Evolutionary conservation across 371 early-diverging fungal genomes (phyloP).

Genomic region (Lichtheimia ornata): DNA sequence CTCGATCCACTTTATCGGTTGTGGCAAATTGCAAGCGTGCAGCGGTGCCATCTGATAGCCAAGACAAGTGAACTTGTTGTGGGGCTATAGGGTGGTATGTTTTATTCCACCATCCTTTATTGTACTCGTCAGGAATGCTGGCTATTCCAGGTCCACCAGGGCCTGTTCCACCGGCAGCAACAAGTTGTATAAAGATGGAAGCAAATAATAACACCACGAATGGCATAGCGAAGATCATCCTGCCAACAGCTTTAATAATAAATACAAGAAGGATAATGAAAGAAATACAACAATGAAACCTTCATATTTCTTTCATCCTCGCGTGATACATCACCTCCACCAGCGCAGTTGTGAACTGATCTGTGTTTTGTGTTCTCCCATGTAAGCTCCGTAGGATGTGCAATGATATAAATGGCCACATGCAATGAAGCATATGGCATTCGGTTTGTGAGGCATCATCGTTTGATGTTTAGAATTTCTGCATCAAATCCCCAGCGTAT

Average conservation of each 20-base stretch:
- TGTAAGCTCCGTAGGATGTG: too few species aligned
- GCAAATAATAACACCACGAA: background rate
- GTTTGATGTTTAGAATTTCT: too few species aligned
- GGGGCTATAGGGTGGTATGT: constrained; percentile 17
- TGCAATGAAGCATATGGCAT: too few species aligned
- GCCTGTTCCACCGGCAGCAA: background rate
- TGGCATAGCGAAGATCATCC: background rate
- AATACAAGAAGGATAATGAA: background rate
- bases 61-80: constrained; percentile 22
- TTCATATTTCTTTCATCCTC: background rate
- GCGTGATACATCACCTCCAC: too few species aligned
- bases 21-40: constrained; percentile 25
- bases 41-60: constrained; percentile 12
- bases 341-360: too few species aligned
- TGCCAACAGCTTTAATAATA: background rate
- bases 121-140: constrained; percentile 5
- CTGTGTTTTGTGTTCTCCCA: too few species aligned
- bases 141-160: constrained; percentile 13
- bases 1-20: background rate
- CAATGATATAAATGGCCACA: too few species aligned
- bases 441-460: too few species aligned
- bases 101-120: constrained; percentile 18
- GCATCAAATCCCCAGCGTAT: too few species aligned
- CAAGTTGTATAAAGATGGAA: background rate
- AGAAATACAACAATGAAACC: background rate